phyloP scores from a whole-genome alignment of 2,329 filamentous ascomycete species.

The Colletotrichum truncatum region DNA sequence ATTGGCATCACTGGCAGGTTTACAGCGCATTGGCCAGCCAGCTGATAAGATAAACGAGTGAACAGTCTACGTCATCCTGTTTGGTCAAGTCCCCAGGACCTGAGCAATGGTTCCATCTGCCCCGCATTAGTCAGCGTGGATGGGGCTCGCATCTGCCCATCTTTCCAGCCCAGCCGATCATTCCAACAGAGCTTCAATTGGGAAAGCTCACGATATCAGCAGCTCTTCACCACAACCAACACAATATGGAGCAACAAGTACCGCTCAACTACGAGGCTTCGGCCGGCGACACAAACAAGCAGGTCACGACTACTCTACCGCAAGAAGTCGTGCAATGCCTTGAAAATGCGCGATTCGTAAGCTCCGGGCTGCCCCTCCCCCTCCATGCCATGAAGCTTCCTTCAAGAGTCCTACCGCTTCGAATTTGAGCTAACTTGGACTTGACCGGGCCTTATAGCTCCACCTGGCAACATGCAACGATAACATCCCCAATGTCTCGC shows the following conservation, averaged over 20 bases:
- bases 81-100: not conserved
- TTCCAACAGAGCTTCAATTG: not conserved
- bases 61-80: constrained; percentile 19
- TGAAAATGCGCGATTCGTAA: constrained; percentile 93
- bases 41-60: constrained; percentile 18
- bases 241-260: constrained; percentile 69
- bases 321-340: constrained; percentile 89
- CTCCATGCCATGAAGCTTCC: not conserved
- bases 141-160: not conserved
- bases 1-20: too few relatives aligned
- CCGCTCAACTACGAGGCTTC: constrained; percentile 81
- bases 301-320: constrained; percentile 76
- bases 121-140: constrained; percentile 27
- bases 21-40: too few relatives aligned
- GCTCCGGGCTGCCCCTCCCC: constrained; percentile 35
- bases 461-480: constrained; percentile 91
- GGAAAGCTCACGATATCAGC: constrained; percentile 17
- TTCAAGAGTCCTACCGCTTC: too few relatives aligned
- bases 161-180: constrained; percentile 17
- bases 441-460: constrained; percentile 78
- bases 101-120: not conserved
- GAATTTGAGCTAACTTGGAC: too few relatives aligned
- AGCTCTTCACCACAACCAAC: constrained; percentile 12
- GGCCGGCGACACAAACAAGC: constrained; percentile 76
- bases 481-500: constrained; percentile 87